Evolutionary conservation across 352 stramenopile genomes (phyloP), one percentile per base, ranked within the genome.

Genomic region (Pythium chondricola): DNA sequence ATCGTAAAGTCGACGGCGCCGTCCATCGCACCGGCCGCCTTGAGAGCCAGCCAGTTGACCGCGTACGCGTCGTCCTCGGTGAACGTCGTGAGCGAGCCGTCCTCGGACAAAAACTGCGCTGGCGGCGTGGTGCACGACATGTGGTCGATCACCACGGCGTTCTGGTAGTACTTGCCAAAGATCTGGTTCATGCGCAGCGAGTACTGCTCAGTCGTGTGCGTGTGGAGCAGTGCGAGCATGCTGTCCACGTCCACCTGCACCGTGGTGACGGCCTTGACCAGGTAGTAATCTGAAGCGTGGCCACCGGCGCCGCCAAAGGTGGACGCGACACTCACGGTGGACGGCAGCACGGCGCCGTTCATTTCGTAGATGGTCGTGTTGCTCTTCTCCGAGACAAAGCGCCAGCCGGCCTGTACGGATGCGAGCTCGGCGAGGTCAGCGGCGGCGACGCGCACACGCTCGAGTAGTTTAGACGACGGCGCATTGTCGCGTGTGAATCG

Each of bases 1-100:
- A 88, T 53, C 3, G 76, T 88, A 35, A 85, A 85, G 43, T 88
- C 76, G 42, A 67, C 63, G 32, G 56, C 45, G 47, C 65, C 74
- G 31, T 84, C 71, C 9, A 56, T 49, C 31, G 62, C 69, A 8
- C 61, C 52, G 17, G 73, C 61, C 11, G 58, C 54, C 25, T 70
- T 69, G 31, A 88, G 65, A 27, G 74, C 63, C 30, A 88, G 50
- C 76, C 76, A 88, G 43, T 85, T 71, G 47, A 85, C 76, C 14
- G 60, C 66, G 56, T 85, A 88, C 27, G 68, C 68, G 57, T 88
- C 76, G 39, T 88, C 74, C 39, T 88, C 64, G 6, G 32, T 48
- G 35, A 41, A 62, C 17, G 3, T 31, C 9, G 13, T 29, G 10
- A 48, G 6, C 16, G 27, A 13, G 29, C 51, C 49, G 41, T 68